These are phyloP conservation scores for Colletotrichum agaves DNA, from an alignment of 2,329 filamentous ascomycete genomes.

Conservation along the genomic window DNA sequence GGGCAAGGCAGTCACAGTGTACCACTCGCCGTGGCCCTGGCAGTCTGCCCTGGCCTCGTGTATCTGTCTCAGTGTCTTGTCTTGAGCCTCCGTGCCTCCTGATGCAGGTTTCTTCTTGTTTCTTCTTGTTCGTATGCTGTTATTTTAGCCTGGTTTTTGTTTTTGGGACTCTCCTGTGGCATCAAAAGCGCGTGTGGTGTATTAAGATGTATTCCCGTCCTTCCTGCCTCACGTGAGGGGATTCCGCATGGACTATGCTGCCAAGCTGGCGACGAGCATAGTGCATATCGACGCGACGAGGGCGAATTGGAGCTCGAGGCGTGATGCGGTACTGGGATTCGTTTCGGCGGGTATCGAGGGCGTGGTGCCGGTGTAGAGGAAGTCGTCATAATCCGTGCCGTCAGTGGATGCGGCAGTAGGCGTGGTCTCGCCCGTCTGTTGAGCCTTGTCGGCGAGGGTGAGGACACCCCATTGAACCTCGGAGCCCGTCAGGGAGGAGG, in stretches of 20 bases:
- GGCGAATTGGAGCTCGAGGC: slow-evolving; percentile 11
- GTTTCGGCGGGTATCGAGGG: slow-evolving; percentile 31
- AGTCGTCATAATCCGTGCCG: slow-evolving; percentile 35
- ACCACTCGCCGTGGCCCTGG: no score
- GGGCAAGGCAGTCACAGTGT: no score
- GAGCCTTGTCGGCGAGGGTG: slow-evolving; percentile 53
- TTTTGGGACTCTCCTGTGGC: neutral
- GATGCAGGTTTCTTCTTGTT: neutral
- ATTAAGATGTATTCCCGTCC: neutral
- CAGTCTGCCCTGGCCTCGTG: no score
- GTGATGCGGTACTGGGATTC: slow-evolving; percentile 29
- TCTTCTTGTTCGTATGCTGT: neutral
- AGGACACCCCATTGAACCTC: slow-evolving; percentile 57
- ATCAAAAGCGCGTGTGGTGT: neutral
- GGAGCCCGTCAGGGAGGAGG: slow-evolving; percentile 54
- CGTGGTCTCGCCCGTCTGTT: slow-evolving; percentile 39
- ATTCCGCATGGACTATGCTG: neutral
- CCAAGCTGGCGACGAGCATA: slow-evolving; percentile 13
- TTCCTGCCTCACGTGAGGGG: no score
- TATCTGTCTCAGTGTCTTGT: no score
- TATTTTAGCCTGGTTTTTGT: neutral
- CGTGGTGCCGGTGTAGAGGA: slow-evolving; percentile 32
- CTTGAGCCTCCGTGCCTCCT: neutral
- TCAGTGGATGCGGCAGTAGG: slow-evolving; percentile 10
- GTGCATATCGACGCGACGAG: slow-evolving; percentile 25